Evolutionary conservation across 129 eudicot species (phyloP).

Genomic region (Flaveria ramosissima): DNA sequence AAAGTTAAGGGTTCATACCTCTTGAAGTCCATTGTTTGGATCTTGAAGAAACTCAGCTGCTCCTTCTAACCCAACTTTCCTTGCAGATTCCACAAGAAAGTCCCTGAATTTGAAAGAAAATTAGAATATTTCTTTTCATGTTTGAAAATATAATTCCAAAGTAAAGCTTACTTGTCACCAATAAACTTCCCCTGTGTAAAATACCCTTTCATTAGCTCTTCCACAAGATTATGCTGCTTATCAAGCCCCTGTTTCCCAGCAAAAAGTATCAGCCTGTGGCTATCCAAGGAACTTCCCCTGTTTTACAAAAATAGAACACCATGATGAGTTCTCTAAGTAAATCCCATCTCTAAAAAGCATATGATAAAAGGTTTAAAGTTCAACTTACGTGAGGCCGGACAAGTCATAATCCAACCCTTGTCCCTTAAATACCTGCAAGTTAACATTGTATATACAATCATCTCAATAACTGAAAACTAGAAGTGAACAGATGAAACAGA

Average conservation of each 20-base stretch:
- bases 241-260: conserved; percentile 87
- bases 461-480: conserved; percentile 9
- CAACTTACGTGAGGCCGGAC: conserved; percentile 85
- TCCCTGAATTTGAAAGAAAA: conserved; percentile 46
- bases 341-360: not conserved
- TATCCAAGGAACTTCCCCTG: conserved; percentile 90
- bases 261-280: conserved; percentile 88
- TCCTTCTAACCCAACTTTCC: conserved; percentile 84
- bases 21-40: conserved; percentile 72
- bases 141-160: not conserved
- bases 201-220: conserved; percentile 87
- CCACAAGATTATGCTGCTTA: conserved; percentile 80
- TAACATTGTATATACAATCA: conserved; percentile 2
- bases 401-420: conserved; percentile 70
- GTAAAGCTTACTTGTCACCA: conserved; percentile 72
- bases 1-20: conserved; percentile 49
- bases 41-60: conserved; percentile 86
- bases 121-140: not conserved
- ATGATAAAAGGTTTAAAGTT: not conserved
- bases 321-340: conserved; percentile 8
- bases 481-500: not conserved
- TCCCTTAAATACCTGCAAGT: conserved; percentile 70
- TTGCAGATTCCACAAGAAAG: conserved; percentile 77
- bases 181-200: conserved; percentile 83
- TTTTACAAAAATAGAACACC: conserved; percentile 14